Evolutionary conservation across 345 rosid genomes (phyloP).

Genomic region (Citrus medica): DNA sequence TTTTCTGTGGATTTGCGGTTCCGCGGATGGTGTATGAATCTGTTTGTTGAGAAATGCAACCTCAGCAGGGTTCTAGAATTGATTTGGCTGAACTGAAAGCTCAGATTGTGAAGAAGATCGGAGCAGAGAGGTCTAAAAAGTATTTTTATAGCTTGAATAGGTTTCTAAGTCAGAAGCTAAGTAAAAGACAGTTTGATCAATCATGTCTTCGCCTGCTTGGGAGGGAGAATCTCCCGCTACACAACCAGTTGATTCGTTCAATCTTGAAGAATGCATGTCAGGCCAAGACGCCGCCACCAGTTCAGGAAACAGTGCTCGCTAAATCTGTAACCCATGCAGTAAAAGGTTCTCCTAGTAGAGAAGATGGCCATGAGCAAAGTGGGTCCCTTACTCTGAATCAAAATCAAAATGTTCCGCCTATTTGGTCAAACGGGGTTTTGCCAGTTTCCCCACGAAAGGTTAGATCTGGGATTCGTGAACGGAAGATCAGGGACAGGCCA

Average conservation of each 20-base stretch:
- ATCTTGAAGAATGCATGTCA: constrained; percentile 81
- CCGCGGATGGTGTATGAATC: constrained; percentile 47
- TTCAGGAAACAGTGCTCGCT: constrained; percentile 43
- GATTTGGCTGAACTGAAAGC: constrained; percentile 77
- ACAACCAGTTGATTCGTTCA: constrained; percentile 76
- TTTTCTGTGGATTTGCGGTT: constrained; percentile 9
- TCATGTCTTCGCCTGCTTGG: constrained; percentile 74
- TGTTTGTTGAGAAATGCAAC: constrained; percentile 67
- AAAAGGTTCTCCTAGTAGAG: constrained; percentile 41
- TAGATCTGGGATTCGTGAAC: constrained; percentile 61
- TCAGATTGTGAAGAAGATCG: constrained; percentile 80
- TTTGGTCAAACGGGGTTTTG: constrained; percentile 81
- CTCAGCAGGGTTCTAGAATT: constrained; percentile 70
- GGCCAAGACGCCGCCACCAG: constrained; percentile 60
- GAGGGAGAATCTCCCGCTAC: constrained; percentile 83
- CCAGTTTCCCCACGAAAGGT: constrained; percentile 61
- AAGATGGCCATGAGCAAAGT: constrained; percentile 55
- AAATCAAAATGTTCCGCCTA: constrained; percentile 40
- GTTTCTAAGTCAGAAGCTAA: constrained; percentile 80
- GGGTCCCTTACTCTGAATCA: constrained; percentile 52
- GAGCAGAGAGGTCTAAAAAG: constrained; percentile 74
- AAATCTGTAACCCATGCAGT: constrained; percentile 44
- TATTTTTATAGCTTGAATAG: constrained; percentile 75
- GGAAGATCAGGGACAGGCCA: constrained; percentile 74
- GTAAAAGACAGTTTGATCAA: constrained; percentile 81